Evolutionary conservation across 805 yeast genomes (phyloP).

Genomic region (Candida parachauliodes): DNA sequence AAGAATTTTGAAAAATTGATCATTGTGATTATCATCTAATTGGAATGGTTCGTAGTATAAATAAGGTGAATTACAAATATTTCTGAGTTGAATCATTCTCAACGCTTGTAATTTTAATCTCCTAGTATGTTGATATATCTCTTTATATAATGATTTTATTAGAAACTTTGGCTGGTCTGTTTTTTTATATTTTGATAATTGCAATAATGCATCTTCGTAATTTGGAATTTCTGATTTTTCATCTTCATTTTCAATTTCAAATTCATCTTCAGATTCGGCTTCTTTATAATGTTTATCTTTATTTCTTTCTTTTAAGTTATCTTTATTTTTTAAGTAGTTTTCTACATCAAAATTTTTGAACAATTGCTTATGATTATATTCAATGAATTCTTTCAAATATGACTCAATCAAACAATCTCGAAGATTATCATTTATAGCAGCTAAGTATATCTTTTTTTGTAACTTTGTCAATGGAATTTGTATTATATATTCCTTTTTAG

Average conservation of each 20-base stretch:
- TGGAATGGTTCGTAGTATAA: slow-evolving; percentile 72
- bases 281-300: slow-evolving; percentile 14
- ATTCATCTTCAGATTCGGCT: slow-evolving; percentile 29
- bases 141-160: slow-evolving; percentile 13
- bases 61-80: slow-evolving; percentile 83
- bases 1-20: slow-evolving; percentile 23
- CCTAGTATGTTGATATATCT: slow-evolving; percentile 25
- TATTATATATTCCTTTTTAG: slow-evolving; percentile 83
- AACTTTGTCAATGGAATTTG: slow-evolving; percentile 62
- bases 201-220: slow-evolving; percentile 5
- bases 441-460: slow-evolving; percentile 64
- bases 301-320: slow-evolving; percentile 10
- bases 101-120: slow-evolving; percentile 51
- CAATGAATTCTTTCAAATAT: slow-evolving; percentile 50
- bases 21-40: slow-evolving; percentile 40
- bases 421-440: slow-evolving; percentile 44
- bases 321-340: slow-evolving; percentile 37
- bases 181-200: slow-evolving; percentile 2
- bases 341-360: slow-evolving; percentile 33
- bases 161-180: slow-evolving; percentile 11
- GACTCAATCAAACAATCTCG: slow-evolving; percentile 43
- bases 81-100: slow-evolving; percentile 74
- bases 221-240: neutral
- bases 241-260: slow-evolving; percentile 12
- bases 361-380: slow-evolving; percentile 29